These are phyloP conservation scores for Peniophora sp. DNA, from an alignment of 1,284 basidiomycete species.

Conservation along the genomic window DNA sequence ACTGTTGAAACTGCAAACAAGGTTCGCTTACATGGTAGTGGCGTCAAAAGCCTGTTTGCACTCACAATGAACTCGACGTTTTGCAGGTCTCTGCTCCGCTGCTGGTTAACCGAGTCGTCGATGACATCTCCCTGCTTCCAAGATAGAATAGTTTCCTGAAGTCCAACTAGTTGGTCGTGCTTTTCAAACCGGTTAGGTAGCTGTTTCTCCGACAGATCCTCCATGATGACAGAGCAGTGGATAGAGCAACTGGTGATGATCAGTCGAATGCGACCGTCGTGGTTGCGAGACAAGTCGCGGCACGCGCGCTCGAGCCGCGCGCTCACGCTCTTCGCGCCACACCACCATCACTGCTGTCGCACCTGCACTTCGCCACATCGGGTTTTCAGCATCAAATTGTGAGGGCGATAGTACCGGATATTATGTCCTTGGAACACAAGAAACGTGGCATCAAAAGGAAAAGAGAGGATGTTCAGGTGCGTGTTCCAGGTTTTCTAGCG, in stretches of 20 bases:
- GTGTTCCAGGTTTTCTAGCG: slow-evolving; percentile 15
- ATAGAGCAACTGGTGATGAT: not conserved
- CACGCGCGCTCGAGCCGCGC: not conserved
- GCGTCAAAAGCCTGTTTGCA: too few relatives aligned
- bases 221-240: slow-evolving; percentile 6
- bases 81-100: too few relatives aligned
- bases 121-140: slow-evolving; percentile 22
- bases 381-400: too few relatives aligned
- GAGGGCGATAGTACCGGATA: too few relatives aligned
- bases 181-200: slow-evolving; percentile 54
- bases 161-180: slow-evolving; percentile 45
- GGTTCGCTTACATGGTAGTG: not conserved
- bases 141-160: slow-evolving; percentile 46
- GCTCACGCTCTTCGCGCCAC: not conserved
- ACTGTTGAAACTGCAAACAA: slow-evolving; percentile 65
- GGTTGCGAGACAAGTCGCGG: not conserved
- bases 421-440: not conserved
- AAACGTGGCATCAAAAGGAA: slow-evolving; percentile 32
- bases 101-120: too few relatives aligned
- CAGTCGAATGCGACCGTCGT: not conserved
- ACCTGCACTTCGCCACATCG: not conserved
- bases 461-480: slow-evolving; percentile 21
- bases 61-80: too few relatives aligned
- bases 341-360: not conserved
- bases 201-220: slow-evolving; percentile 25